These are phyloP conservation scores for Penicillium fimorum DNA, from an alignment of 495 filamentous ascomycete genomes.

Conservation along the genomic window DNA sequence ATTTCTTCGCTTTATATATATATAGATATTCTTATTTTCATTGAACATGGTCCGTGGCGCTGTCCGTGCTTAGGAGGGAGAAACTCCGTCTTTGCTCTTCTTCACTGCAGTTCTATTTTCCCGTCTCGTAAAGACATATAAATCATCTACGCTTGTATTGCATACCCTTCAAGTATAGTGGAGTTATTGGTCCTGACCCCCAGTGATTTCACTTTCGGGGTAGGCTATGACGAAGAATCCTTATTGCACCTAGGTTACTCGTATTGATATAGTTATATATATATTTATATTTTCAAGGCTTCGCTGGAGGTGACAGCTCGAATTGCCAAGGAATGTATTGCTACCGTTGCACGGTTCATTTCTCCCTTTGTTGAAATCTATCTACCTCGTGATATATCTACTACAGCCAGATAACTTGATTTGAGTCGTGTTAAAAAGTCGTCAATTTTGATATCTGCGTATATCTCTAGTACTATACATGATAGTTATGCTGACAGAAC, in stretches of 20 bases:
- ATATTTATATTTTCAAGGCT: neutral
- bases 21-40: neutral
- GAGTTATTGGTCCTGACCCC: neutral
- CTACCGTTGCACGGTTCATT: neutral
- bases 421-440: neutral
- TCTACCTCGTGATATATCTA: neutral
- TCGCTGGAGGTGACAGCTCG: neutral
- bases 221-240: neutral
- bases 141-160: neutral
- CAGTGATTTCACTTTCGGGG: neutral
- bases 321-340: neutral
- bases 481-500: neutral
- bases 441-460: neutral
- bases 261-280: neutral
- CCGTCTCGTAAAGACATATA: neutral
- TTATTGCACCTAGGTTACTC: neutral
- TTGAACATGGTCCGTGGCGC: constrained; percentile 30
- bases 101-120: neutral
- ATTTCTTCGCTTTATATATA: neutral
- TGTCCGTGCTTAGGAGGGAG: constrained; percentile 28
- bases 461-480: neutral
- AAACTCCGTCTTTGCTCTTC: constrained; percentile 1
- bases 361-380: neutral
- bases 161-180: neutral
- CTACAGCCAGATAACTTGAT: too few relatives aligned